Evolutionary conservation across 306 rosid genomes (phyloP), one percentile per base, ranked within the genome.

Genomic region (Morella rubra): DNA sequence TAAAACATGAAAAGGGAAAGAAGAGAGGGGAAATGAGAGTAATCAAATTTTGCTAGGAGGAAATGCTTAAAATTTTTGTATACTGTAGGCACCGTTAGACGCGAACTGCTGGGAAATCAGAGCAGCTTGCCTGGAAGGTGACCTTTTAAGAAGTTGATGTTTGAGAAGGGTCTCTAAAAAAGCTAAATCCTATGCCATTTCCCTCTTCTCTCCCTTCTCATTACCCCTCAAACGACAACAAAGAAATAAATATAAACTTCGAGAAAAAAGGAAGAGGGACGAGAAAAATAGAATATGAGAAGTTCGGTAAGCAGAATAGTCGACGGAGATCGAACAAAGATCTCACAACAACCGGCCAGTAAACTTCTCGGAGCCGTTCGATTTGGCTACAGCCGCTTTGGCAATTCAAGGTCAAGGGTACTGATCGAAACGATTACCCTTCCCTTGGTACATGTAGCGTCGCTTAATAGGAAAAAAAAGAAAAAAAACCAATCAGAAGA

Each of bases 281-380:
- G 3, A 1, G 9, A 3, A 0, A 2, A 6, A 60, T 0, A 18
- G 73, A 81, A 81, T 91, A 80, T 93, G 54, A 90, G 93, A 93
- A 90, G 84, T 86, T 91, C 94, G 94, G 98, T 93, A 90, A 91
- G 96, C 98, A 93, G 93, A 90, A 81, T n/a, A 71, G 84, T 84
- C 75, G 93, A 93, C 82, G 49, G 88, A 91, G 65, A 87, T 6
- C 81, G 50, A 50, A 52, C 32, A 27, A 10, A 75, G 76, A 81
- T 70, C 81, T 72, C 80, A 78, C 98, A 79, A 91, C 84, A 82
- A 82, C 87, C 96, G 96, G 97, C 96, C 97, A 88, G 97, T 67
- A 20, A 93, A 88, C 90, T 81, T 86, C 93, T 77, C 73, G 9
- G 11, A 42, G 2, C 5, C 8, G 44, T 52, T 84, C 9, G 27